Evolutionary conservation across 1,139 yeast species (phyloP).

Genomic region (Schizosaccharomyces versatilis): DNA sequence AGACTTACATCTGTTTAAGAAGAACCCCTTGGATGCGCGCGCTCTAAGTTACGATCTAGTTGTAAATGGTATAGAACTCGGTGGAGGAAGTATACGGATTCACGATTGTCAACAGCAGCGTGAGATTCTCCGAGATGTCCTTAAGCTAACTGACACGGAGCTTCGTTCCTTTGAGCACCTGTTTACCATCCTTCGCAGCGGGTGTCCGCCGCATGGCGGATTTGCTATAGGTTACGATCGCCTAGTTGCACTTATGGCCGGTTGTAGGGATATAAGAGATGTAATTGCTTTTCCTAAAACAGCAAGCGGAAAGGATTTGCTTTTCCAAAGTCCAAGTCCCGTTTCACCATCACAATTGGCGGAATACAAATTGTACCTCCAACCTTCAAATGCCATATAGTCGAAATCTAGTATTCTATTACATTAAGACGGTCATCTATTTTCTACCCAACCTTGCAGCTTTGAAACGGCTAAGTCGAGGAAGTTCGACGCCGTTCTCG

Average conservation of each 20-base stretch:
- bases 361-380: constrained; percentile 22
- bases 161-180: constrained; percentile 64
- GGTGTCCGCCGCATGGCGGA: constrained; percentile 98
- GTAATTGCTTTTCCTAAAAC: constrained; percentile 94
- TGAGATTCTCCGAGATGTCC: constrained; percentile 28
- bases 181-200: constrained; percentile 56
- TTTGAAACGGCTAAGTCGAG: neutral
- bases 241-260: constrained; percentile 70
- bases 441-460: neutral
- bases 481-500: neutral
- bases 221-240: constrained; percentile 88
- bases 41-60: constrained; percentile 96
- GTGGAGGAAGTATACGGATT: constrained; percentile 92
- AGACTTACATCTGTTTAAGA: neutral
- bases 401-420: no score
- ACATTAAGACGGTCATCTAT: no score
- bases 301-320: constrained; percentile 66
- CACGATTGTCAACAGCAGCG: constrained; percentile 65
- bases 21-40: constrained; percentile 37
- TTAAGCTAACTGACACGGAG: constrained; percentile 25
- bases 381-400: no score
- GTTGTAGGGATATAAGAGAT: constrained; percentile 57
- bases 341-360: constrained; percentile 31
- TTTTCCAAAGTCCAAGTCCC: constrained; percentile 63
- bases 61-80: constrained; percentile 81